A percentile compares a stretch with the other conserved stretches of the same genome.
These are phyloP conservation scores for Gossypium arboreum DNA, from an alignment of 345 rosid genomes.

Conservation along the genomic window DNA sequence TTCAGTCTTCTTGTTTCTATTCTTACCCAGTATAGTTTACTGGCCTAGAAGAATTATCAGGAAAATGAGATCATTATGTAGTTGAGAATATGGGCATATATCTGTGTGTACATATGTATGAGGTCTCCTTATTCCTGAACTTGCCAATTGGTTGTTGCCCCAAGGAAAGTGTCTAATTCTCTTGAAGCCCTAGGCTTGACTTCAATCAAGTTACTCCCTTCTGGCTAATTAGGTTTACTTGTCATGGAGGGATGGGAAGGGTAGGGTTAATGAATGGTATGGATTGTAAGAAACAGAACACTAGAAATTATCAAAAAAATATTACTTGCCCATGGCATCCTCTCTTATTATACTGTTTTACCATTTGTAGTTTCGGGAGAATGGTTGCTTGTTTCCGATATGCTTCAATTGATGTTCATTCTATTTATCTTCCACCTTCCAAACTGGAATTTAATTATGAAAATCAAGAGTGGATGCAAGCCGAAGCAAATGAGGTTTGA, in stretches of 20 bases:
- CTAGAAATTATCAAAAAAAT: neutral
- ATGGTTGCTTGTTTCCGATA: constrained; percentile 98
- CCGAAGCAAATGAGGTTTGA: constrained; percentile 75
- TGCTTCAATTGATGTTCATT: constrained; percentile 79
- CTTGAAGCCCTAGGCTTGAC: neutral
- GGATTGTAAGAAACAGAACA: neutral
- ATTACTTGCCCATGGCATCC: constrained; percentile 1
- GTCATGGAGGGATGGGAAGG: neutral
- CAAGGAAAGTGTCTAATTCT: neutral
- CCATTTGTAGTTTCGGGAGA: constrained; percentile 67
- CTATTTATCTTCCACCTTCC: constrained; percentile 77
- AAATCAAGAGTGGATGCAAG: constrained; percentile 80
- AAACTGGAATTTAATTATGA: constrained; percentile 74
- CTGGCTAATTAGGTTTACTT: neutral
- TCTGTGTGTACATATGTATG: neutral
- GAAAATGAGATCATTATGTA: too few relatives aligned
- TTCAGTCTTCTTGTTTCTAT: too few relatives aligned
- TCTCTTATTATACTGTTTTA: constrained; percentile 17
- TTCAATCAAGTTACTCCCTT: neutral
- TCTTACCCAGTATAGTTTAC: too few relatives aligned
- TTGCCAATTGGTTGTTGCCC: neutral
- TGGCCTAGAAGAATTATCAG: neutral
- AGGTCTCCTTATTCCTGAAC: neutral
- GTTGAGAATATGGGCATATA: neutral
- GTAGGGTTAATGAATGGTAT: neutral